Conservation (phyloP, 2,329 filamentous ascomycete genomes). For the Aspergillus novoparasiticus region DNA sequence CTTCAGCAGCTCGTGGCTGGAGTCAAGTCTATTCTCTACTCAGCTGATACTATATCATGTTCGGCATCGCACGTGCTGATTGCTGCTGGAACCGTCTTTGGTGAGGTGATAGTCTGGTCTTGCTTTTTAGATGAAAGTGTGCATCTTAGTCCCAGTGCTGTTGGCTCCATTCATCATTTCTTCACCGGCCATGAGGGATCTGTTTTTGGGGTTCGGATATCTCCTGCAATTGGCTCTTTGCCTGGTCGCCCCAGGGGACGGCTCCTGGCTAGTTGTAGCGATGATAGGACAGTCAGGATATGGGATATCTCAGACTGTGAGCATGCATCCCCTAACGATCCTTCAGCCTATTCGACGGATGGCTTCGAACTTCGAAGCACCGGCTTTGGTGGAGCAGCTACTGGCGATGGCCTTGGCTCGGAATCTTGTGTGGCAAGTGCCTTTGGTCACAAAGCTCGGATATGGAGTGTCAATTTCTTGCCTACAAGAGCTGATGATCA, state of each 20-base stretch:
- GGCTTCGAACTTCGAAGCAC: slow-evolving; percentile 55
- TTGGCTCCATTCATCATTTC: slow-evolving; percentile 54
- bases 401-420: slow-evolving; percentile 35
- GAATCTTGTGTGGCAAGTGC: slow-evolving; percentile 65
- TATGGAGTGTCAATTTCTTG: slow-evolving; percentile 81
- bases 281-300: slow-evolving; percentile 84
- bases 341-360: slow-evolving; percentile 40
- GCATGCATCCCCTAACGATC: slow-evolving; percentile 31
- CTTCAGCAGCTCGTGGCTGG: slow-evolving; percentile 50
- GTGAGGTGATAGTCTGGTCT: slow-evolving; percentile 89
- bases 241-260: slow-evolving; percentile 49
- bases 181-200: slow-evolving; percentile 83
- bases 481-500: slow-evolving; percentile 26
- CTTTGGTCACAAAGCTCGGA: slow-evolving; percentile 86
- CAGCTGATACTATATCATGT: slow-evolving; percentile 71
- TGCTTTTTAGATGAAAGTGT: slow-evolving; percentile 48
- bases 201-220: slow-evolving; percentile 86
- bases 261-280: slow-evolving; percentile 88
- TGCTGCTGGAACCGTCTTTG: slow-evolving; percentile 89
- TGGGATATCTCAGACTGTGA: slow-evolving; percentile 75
- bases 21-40: slow-evolving; percentile 82
- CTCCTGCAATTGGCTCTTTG: slow-evolving; percentile 51
- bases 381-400: slow-evolving; percentile 58
- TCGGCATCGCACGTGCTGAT: slow-evolving; percentile 65
- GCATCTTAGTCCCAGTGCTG: slow-evolving; percentile 19